Evolutionary conservation across 2,329 filamentous ascomycete genomes (phyloP), one percentile per base, ranked within the genome.

Genomic region (Cercospora zeina): DNA sequence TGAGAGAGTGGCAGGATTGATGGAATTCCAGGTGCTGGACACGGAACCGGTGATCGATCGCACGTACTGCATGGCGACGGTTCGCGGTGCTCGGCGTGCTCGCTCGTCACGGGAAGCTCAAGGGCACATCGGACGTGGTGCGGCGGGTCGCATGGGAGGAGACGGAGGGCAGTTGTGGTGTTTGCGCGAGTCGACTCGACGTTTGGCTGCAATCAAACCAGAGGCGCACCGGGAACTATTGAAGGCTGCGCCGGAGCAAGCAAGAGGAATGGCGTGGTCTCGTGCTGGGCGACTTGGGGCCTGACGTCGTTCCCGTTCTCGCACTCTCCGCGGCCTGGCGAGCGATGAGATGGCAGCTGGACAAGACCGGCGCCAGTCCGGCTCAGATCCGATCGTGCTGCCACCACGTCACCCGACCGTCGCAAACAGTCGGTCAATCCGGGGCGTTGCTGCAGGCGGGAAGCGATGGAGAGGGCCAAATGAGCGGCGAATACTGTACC

Each of bases 21-120:
- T 96, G 27, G 93, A 97, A 79, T 99, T 99, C 95, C 95, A 99
- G 77, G 95, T 93, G 80, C 95, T 97, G 71, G 93, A 96, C 72
- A 99, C 93, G 57, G 92, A 96, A 76, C 93, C 93, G 77, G 91
- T 95, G 71, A 97, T 86, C 74, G 93, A 96, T 70, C 95, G 87
- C 70, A 97, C 93, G 89, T 97, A 97, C 83, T 97, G 93, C 95
- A 97, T 97, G 66, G 63, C 55, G 59, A 34, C 33, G 31, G 53
- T 39, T 55, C 36, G 39, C 47, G 30, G 47, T 27, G 9, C 8
- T 31, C 14, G 16, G 47, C 30, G 47, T 30, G 14, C 24, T n/a
- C 47, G 47, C 30, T 14, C 13, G 30, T 21, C 24, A 24, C 21
- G 37, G 24, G 16, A 34, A n/a, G 14, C 14, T 45, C 21, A 51